Conservation (phyloP, 257 asterid genomes). For the Gentiana dahurica region DNA sequence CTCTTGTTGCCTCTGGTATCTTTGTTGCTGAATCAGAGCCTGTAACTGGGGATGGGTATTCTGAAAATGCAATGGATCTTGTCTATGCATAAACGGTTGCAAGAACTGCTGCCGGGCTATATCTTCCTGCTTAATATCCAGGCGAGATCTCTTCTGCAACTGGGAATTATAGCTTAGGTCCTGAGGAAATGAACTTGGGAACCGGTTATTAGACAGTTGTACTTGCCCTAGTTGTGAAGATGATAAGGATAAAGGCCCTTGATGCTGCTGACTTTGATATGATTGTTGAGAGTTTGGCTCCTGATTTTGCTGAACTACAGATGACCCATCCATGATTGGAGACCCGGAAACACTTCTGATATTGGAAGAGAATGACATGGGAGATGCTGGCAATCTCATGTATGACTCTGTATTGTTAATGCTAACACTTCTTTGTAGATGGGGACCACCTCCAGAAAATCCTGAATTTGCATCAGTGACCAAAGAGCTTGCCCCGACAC, state of each 20-base stretch:
- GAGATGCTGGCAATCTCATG: slow-evolving; percentile 94
- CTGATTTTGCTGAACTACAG: slow-evolving; percentile 66
- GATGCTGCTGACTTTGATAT: slow-evolving; percentile 59
- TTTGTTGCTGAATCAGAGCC: slow-evolving; percentile 77
- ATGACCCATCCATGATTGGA: slow-evolving; percentile 43
- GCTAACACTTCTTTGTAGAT: slow-evolving; percentile 95
- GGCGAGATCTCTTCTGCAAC: slow-evolving; percentile 81
- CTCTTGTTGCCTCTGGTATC: slow-evolving; percentile 72
- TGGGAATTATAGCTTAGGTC: slow-evolving; percentile 57
- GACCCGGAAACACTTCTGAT: slow-evolving; percentile 47
- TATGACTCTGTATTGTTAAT: slow-evolving; percentile 67
- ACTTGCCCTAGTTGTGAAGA: slow-evolving; percentile 57
- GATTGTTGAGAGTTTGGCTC: slow-evolving; percentile 50
- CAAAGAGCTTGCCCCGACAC: slow-evolving; percentile 94
- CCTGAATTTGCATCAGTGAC: slow-evolving; percentile 98
- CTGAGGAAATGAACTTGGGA: slow-evolving; percentile 52
- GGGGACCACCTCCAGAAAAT: slow-evolving; percentile 77
- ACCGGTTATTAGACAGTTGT: slow-evolving; percentile 45
- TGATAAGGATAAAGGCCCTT: slow-evolving; percentile 70
- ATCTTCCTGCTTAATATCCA: slow-evolving; percentile 92
- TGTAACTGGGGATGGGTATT: slow-evolving; percentile 70
- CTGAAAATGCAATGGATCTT: slow-evolving; percentile 61
- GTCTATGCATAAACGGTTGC: slow-evolving; percentile 78
- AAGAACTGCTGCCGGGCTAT: slow-evolving; percentile 71
- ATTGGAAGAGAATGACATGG: slow-evolving; percentile 90